Evolutionary conservation across 805 yeast genomes (phyloP).

Genomic region (Martiniozyma abietophila): DNA sequence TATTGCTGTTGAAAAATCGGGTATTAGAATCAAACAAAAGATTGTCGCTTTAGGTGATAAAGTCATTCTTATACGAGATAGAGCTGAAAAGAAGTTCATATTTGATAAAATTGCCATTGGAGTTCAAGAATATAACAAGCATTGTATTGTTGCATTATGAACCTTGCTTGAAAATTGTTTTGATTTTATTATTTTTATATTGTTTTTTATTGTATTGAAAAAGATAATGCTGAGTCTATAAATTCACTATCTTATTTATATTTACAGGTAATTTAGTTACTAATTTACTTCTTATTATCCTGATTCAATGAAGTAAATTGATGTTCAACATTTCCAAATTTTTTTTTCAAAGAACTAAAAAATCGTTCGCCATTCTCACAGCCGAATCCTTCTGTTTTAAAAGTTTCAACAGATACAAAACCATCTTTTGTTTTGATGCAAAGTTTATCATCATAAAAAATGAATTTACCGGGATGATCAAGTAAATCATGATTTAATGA

Average conservation of each 20-base stretch:
- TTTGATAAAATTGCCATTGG: slow-evolving; percentile 72
- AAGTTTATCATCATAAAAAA: slow-evolving; percentile 8
- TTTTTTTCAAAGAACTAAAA: slow-evolving; percentile 32
- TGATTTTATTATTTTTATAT: background rate
- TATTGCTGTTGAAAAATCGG: slow-evolving; percentile 69
- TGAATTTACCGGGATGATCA: background rate
- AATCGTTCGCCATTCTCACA: slow-evolving; percentile 40
- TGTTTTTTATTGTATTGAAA: too few relatives aligned
- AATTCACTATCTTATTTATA: too few relatives aligned
- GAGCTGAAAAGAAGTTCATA: slow-evolving; percentile 49
- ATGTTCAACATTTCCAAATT: slow-evolving; percentile 31
- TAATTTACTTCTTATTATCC: background rate
- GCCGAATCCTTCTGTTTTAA: slow-evolving; percentile 49
- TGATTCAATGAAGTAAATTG: background rate
- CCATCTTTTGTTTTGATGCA: slow-evolving; percentile 35
- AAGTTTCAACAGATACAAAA: slow-evolving; percentile 23
- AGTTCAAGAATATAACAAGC: slow-evolving; percentile 67
- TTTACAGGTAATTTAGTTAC: too few relatives aligned
- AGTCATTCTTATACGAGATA: slow-evolving; percentile 75
- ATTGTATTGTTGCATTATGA: slow-evolving; percentile 23
- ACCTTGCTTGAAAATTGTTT: background rate
- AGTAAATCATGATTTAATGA: background rate
- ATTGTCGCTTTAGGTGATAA: slow-evolving; percentile 27
- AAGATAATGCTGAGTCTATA: too few relatives aligned
- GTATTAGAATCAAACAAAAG: slow-evolving; percentile 58